These are phyloP conservation scores for Gastrolobium villosum DNA, from an alignment of 306 rosid genomes.

Conservation along the genomic window DNA sequence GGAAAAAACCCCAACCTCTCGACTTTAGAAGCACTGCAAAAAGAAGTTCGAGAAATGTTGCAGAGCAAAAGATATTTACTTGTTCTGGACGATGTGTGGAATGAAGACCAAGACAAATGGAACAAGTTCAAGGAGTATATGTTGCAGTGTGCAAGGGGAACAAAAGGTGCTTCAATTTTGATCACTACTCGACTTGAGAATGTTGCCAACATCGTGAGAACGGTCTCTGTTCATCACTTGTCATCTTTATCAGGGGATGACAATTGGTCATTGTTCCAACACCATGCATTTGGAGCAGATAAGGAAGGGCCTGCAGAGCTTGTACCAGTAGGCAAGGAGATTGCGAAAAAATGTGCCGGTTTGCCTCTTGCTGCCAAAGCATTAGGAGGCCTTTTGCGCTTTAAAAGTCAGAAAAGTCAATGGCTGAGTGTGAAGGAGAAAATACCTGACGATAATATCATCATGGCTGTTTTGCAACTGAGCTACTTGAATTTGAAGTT, in stretches of 20 bases:
- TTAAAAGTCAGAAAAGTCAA: conserved; percentile 28
- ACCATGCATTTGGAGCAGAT: conserved; percentile 36
- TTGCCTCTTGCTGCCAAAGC: conserved; percentile 46
- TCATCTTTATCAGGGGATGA: conserved; percentile 7
- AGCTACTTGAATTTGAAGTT: conserved; percentile 37
- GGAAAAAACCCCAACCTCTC: not conserved
- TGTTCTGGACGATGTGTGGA: conserved; percentile 59
- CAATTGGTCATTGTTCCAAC: conserved; percentile 48
- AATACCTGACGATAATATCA: not conserved
- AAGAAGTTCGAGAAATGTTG: conserved; percentile 9
- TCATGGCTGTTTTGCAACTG: conserved; percentile 39
- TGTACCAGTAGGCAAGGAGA: conserved; percentile 35
- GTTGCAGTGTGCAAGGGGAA: conserved; percentile 38
- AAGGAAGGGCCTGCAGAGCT: conserved; percentile 32
- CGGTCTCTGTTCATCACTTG: conserved; percentile 1
- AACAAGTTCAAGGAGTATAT: conserved; percentile 16
- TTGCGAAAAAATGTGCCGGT: conserved; percentile 43
- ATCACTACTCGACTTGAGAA: conserved; percentile 42
- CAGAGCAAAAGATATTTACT: conserved; percentile 37
- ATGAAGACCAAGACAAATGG: conserved; percentile 43
- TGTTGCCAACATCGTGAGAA: conserved; percentile 45
- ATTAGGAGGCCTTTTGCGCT: conserved; percentile 43
- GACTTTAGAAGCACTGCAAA: not conserved
- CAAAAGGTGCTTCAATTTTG: conserved; percentile 38
- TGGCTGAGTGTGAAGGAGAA: conserved; percentile 25